Evolutionary conservation across 106 monocot species (phyloP), one percentile per base, ranked within the genome.

Genomic region (Acorus calamus): DNA sequence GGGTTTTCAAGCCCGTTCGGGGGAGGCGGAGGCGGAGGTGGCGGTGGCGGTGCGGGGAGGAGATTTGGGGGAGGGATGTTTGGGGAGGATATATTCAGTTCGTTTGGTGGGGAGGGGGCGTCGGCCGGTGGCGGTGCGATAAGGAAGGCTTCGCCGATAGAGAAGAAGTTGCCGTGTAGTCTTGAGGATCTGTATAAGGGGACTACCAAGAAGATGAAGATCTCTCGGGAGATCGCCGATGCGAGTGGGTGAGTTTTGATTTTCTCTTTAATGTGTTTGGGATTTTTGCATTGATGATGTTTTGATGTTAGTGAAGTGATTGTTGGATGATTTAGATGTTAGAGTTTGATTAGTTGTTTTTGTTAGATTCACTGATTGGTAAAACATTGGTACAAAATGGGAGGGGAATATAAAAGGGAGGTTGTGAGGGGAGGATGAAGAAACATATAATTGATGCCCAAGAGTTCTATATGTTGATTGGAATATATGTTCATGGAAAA

Each of bases 131-230:
- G 13, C 48, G 43, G 8, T 56, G 69, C 28, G 55, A 78, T 53
- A 3, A 56, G 62, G 68, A 82, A 86, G 65, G 74, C 71, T 10
- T 50, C 63, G 28, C 61, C 74, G 3, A 86, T 86, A 6, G 82
- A 82, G 78, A 85, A 73, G 13, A 50, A 7, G 7, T 43, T 85
- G 60, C 75, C 81, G 0, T 85, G 85, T 42, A 81, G 78, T 60
- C 66, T 85, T 4, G 85, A 85, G 72, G 78, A 85, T n/a, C 68
- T 85, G 60, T 80, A 77, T 28, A 85, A 78, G 9, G 84, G 84
- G 42, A 74, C 80, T 2, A 72, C 78, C 2, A 85, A 85, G 72
- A 85, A 81, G 81, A 85, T 85, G 85, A 85, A 78, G 81, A 85
- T 85, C 8, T 78, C 81, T 8, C 64, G 81, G 64, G 81, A 85